Evolutionary conservation across 345 rosid species (phyloP), one percentile per base, ranked within the genome.

Genomic region (Dovyalis caffra): DNA sequence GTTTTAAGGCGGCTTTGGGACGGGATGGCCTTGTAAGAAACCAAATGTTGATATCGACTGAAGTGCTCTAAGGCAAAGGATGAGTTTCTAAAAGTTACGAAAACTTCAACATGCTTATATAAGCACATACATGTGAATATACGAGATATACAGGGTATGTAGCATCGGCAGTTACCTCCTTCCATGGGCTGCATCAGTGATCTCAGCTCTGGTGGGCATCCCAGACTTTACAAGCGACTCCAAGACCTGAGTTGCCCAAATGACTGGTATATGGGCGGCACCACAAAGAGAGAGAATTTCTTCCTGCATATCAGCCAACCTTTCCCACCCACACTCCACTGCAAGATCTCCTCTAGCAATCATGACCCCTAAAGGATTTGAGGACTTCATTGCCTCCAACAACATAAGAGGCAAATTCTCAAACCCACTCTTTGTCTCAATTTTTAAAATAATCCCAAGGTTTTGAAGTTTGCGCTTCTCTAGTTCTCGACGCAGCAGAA

Each of bases 271-370:
- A 35, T 80, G 78, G 66, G 91, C 91, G 66, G 86, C 87, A 58
- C 66, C 74, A 49, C 89, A 88, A 69, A 85, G 26, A 71, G 84
- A 83, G 16, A 88, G 3, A 76, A 90, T 90, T 79, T 90, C 92
- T n/a, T 90, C 91, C 63, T 90, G 95, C 73, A 87, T 71, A 75
- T 82, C 82, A 72, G 91, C 89, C 71, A 90, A 78, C 68, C 81
- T 87, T 78, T 90, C 95, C 92, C 92, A 90, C 35, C 95, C 95
- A 76, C 95, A 88, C 72, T 90, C 95, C 38, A 90, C 95, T 0
- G 92, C 95, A 74, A 90, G 95, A 84, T 88, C 92, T 31, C 95
- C 95, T 81, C 92, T 69, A 25, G 92, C 95, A 78, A 90, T 85
- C 92, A 88, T 90, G 66, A 88, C 87, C 60, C 95, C 95, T 15